These are phyloP conservation scores for Puccinia triticina DNA, from an alignment of 1,284 basidiomycete genomes.

Conservation along the genomic window DNA sequence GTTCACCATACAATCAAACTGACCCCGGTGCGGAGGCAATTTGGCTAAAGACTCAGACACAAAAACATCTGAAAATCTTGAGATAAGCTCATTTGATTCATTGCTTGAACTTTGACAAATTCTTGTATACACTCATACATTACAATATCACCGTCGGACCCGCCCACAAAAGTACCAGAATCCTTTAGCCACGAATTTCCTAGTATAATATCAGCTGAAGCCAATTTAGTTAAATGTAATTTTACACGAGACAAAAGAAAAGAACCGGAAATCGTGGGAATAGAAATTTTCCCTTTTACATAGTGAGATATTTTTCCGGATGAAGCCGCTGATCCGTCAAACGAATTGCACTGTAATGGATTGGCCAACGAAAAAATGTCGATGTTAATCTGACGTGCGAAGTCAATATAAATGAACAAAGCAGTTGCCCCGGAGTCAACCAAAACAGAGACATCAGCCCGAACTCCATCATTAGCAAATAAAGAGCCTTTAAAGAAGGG, in stretches of 20 bases:
- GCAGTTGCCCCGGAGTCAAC: not conserved
- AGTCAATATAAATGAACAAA: not conserved
- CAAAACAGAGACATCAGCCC: too few relatives aligned
- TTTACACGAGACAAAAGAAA: not conserved
- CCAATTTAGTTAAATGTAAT: not conserved
- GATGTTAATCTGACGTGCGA: not conserved
- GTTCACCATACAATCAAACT: constrained; percentile 7
- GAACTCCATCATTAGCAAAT: not conserved
- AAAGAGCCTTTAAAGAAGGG: not conserved
- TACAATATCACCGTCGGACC: not conserved
- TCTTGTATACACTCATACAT: too few relatives aligned
- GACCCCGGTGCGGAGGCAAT: not conserved
- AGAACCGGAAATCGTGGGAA: not conserved
- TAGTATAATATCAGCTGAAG: constrained; percentile 9
- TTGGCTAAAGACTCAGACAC: not conserved
- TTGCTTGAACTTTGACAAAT: too few relatives aligned
- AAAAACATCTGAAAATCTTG: constrained; percentile 1
- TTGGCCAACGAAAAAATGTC: not conserved
- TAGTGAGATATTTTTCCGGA: too few relatives aligned
- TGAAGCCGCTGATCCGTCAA: too few relatives aligned
- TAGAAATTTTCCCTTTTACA: too few relatives aligned
- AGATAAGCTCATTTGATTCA: too few relatives aligned
- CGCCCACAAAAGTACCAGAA: not conserved
- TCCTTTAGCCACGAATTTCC: constrained; percentile 6
- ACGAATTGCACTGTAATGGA: too few relatives aligned